Percentiles rank a stretch among this genome's conserved stretches.
Evolutionary conservation across 129 eudicot species (phyloP).

Genomic region (Saposhnikovia divaricata): DNA sequence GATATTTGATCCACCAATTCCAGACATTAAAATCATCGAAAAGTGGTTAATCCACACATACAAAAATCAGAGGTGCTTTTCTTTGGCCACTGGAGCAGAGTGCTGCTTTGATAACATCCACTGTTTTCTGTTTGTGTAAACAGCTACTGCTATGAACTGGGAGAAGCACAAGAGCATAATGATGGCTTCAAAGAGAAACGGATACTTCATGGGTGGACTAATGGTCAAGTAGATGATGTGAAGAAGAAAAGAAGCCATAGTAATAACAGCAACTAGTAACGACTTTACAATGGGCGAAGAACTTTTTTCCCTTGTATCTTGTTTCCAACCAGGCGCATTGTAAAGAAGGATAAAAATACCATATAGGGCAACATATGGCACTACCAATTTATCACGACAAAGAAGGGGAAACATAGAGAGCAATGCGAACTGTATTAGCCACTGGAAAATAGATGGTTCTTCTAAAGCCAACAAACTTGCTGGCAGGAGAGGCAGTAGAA

Average conservation of each 20-base stretch:
- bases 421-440: slow-evolving; percentile 60
- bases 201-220: slow-evolving; percentile 69
- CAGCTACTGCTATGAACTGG: slow-evolving; percentile 54
- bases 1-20: background rate
- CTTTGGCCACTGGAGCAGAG: slow-evolving; percentile 16
- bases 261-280: slow-evolving; percentile 22
- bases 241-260: slow-evolving; percentile 39
- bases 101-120: slow-evolving; percentile 44
- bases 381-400: slow-evolving; percentile 58
- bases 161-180: slow-evolving; percentile 85
- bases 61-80: slow-evolving; percentile 34
- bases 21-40: background rate
- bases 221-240: slow-evolving; percentile 59
- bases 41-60: background rate
- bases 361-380: slow-evolving; percentile 59
- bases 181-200: slow-evolving; percentile 80
- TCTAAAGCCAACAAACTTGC: slow-evolving; percentile 86
- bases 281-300: slow-evolving; percentile 19
- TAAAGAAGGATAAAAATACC: slow-evolving; percentile 58
- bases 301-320: slow-evolving; percentile 17
- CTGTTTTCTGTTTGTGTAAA: slow-evolving; percentile 60
- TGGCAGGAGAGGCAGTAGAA: slow-evolving; percentile 82
- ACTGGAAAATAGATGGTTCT: slow-evolving; percentile 60
- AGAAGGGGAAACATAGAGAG: slow-evolving; percentile 93
- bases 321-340: slow-evolving; percentile 52